A percentile compares a stretch with the other conserved stretches of the same genome.
Evolutionary conservation across 2,329 filamentous ascomycete species (phyloP).

Genomic region (Aspergillus costaricaensis): DNA sequence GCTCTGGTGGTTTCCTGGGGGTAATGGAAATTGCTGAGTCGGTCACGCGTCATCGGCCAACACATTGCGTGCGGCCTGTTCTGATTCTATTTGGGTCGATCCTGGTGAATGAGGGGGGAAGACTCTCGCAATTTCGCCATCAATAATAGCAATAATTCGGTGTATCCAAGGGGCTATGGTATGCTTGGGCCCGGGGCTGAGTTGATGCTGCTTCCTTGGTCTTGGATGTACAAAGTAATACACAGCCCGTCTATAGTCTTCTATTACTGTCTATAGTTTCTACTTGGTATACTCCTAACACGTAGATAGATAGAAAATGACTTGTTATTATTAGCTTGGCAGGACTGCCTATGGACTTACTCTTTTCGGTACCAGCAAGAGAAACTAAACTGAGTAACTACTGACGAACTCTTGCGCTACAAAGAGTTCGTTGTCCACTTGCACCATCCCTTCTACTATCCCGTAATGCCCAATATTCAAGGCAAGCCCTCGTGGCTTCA

Average conservation of each 20-base stretch:
- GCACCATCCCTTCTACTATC: background rate
- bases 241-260: too few relatives aligned
- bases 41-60: conserved; percentile 17
- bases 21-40: conserved; percentile 28
- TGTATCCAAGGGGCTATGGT: background rate
- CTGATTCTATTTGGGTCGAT: background rate
- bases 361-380: background rate
- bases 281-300: too few relatives aligned
- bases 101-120: background rate
- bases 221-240: background rate
- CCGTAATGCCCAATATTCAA: background rate
- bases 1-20: conserved; percentile 29
- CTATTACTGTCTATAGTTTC: too few relatives aligned
- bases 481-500: background rate
- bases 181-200: background rate
- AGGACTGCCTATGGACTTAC: too few relatives aligned
- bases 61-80: background rate
- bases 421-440: background rate
- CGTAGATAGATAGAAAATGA: too few relatives aligned
- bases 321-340: too few relatives aligned
- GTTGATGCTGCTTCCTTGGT: background rate
- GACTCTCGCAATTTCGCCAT: background rate
- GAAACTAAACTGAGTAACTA: background rate
- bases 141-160: background rate
- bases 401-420: background rate